phyloP scores from a whole-genome alignment of 345 rosid species.

The Fremontodendron californicum region DNA sequence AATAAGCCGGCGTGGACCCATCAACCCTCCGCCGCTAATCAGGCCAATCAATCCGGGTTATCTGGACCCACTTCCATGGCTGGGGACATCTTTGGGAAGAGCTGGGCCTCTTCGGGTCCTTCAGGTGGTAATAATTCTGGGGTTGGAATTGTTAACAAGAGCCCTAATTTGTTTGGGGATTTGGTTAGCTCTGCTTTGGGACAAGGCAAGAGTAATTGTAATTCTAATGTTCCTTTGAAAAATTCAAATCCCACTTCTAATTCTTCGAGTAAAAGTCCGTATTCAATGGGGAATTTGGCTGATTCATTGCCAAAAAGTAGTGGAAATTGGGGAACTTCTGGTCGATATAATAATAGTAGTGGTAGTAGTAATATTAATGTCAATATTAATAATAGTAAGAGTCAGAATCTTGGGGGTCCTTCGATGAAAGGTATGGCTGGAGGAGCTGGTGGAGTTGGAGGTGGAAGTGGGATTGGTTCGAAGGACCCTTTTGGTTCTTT shows the following conservation, averaged over 20 bases:
- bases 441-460: constrained; percentile 27
- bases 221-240: constrained; percentile 64
- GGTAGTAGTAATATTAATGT: constrained; percentile 33
- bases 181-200: constrained; percentile 79
- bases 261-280: constrained; percentile 36
- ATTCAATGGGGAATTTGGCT: constrained; percentile 76
- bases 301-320: constrained; percentile 70
- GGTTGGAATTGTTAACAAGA: constrained; percentile 60
- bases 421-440: constrained; percentile 48
- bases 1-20: constrained; percentile 84
- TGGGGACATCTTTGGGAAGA: constrained; percentile 86
- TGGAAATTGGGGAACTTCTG: constrained; percentile 43
- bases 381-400: constrained; percentile 27
- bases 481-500: constrained; percentile 81
- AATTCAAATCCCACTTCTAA: constrained; percentile 38
- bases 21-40: constrained; percentile 61
- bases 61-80: constrained; percentile 70
- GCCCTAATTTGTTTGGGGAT: constrained; percentile 79
- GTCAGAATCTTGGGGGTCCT: constrained; percentile 59
- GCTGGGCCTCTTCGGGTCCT: constrained; percentile 53
- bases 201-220: constrained; percentile 43
- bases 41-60: constrained; percentile 32
- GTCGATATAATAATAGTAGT: constrained; percentile 33
- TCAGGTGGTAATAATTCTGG: constrained; percentile 39
- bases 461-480: constrained; percentile 40